phyloP scores from a whole-genome alignment of 2,329 filamentous ascomycete genomes.

The Calonectria pteridis region DNA sequence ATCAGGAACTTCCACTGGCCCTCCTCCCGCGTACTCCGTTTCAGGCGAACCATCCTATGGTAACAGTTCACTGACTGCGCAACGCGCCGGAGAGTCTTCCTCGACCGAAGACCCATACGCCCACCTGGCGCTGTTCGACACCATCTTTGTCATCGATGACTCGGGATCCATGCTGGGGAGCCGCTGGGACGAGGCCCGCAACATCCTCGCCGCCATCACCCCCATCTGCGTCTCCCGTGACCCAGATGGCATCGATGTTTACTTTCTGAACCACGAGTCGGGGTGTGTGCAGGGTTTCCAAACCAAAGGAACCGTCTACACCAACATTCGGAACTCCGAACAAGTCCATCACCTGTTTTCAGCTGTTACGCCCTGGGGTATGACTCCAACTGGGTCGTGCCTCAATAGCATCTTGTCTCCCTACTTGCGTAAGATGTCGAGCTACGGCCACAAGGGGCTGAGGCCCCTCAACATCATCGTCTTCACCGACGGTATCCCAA shows the following conservation, averaged over 20 bases:
- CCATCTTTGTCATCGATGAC: conserved; percentile 91
- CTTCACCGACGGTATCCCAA: conserved; percentile 88
- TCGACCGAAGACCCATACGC: conserved; percentile 76
- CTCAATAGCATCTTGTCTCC: conserved; percentile 79
- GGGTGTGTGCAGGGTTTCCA: conserved; percentile 47
- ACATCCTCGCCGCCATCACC: conserved; percentile 79
- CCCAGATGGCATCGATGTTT: conserved; percentile 87
- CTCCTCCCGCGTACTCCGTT: background rate
- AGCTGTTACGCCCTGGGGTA: conserved; percentile 71
- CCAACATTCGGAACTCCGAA: conserved; percentile 69
- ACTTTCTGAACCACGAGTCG: conserved; percentile 83
- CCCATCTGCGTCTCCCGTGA: conserved; percentile 87
- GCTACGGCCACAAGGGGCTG: conserved; percentile 58
- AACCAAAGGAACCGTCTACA: conserved; percentile 65
- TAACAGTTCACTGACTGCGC: background rate
- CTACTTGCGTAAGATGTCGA: conserved; percentile 66
- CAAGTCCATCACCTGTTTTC: conserved; percentile 78
- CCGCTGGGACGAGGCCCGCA: conserved; percentile 81
- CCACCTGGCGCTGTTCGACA: conserved; percentile 86
- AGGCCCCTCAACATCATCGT: conserved; percentile 93
- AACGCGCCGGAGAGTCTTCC: background rate
- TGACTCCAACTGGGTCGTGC: conserved; percentile 81
- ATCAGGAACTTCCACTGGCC: background rate
- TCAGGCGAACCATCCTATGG: no score
- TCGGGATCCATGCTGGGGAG: conserved; percentile 85